Percentiles rank a stretch among this genome's conserved stretches.
Evolutionary conservation across 345 rosid genomes (phyloP).

Genomic region (Ricinus communis): DNA sequence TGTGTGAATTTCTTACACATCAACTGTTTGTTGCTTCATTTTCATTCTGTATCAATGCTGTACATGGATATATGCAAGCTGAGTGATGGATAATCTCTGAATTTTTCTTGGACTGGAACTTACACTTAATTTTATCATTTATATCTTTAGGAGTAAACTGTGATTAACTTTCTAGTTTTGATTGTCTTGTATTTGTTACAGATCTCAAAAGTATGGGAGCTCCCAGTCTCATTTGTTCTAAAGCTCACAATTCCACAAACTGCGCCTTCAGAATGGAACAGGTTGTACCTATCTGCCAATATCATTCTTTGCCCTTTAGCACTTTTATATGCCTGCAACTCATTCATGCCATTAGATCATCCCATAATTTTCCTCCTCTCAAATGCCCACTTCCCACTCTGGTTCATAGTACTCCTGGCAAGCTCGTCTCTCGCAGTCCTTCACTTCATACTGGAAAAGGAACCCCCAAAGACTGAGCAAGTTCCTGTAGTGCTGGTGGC

Average conservation of each 20-base stretch:
- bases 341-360: conserved; percentile 75
- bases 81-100: neutral
- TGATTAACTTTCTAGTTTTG: neutral
- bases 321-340: conserved; percentile 74
- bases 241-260: conserved; percentile 81
- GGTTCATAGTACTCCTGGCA: conserved; percentile 67
- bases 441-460: conserved; percentile 71
- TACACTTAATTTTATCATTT: neutral
- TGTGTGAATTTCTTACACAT: no score
- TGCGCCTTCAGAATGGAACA: conserved; percentile 76
- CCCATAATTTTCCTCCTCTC: conserved; percentile 77
- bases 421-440: conserved; percentile 71
- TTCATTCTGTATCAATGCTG: neutral
- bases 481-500: conserved; percentile 55
- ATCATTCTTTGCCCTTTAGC: conserved; percentile 77
- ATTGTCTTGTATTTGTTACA: conserved; percentile 31
- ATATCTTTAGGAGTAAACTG: neutral
- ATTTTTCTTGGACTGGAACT: neutral
- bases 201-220: conserved; percentile 74
- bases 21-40: neutral
- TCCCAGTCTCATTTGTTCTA: conserved; percentile 64
- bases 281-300: conserved; percentile 73
- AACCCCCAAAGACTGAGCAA: conserved; percentile 86
- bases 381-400: conserved; percentile 70
- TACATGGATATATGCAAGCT: neutral